Conservation (phyloP, 768 basidiomycete genomes). For the Rubroboletus satanas region DNA sequence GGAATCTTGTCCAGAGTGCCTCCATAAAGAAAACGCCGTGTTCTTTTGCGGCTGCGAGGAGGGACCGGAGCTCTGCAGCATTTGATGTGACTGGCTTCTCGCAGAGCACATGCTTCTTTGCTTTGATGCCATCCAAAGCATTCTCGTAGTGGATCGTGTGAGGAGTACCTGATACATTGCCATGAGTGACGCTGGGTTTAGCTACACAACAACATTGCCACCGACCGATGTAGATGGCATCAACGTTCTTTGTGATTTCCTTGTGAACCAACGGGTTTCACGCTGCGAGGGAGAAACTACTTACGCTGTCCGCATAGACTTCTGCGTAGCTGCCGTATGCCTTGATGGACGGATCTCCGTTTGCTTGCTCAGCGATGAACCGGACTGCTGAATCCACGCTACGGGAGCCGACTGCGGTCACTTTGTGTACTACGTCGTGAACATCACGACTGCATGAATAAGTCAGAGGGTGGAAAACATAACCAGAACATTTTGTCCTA, state of each 20-base stretch:
- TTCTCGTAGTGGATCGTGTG: slow-evolving; percentile 82
- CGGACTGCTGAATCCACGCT: slow-evolving; percentile 60
- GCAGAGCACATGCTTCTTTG: slow-evolving; percentile 81
- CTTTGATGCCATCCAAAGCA: slow-evolving; percentile 68
- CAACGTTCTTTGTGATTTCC: slow-evolving; percentile 50
- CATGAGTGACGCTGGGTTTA: neutral
- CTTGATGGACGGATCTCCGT: slow-evolving; percentile 52
- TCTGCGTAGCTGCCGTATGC: slow-evolving; percentile 72
- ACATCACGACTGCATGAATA: slow-evolving; percentile 50
- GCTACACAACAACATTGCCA: neutral
- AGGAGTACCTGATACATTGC: slow-evolving; percentile 59
- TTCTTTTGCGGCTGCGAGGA: slow-evolving; percentile 72
- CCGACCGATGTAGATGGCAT: slow-evolving; percentile 72
- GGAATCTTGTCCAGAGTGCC: slow-evolving; percentile 85
- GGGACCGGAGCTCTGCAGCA: slow-evolving; percentile 65
- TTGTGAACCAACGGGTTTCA: neutral
- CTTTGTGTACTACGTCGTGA: slow-evolving; percentile 62
- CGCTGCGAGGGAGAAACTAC: slow-evolving; percentile 13
- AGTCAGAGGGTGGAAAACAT: neutral
- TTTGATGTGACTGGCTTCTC: slow-evolving; percentile 88
- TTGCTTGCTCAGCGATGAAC: slow-evolving; percentile 57
- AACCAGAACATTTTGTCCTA: slow-evolving; percentile 29
- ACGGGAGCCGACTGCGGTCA: slow-evolving; percentile 77
- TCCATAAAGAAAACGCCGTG: slow-evolving; percentile 89
- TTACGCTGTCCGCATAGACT: slow-evolving; percentile 66